Conservation (phyloP, 176 grass and related monocot species). For the Eragrostis nindensis region DNA sequence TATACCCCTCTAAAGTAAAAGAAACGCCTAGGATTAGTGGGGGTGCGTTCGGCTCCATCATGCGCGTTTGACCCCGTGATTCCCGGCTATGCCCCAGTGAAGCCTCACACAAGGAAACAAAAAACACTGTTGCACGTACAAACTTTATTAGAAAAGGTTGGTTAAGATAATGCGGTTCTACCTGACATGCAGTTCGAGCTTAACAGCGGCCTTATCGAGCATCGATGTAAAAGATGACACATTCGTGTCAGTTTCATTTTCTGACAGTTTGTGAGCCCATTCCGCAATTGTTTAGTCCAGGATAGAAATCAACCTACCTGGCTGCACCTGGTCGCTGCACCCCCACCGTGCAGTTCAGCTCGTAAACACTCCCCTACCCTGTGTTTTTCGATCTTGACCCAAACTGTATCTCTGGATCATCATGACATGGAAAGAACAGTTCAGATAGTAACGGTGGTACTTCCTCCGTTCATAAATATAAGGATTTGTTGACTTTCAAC, state of each 20-base stretch:
- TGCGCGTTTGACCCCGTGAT: conserved; percentile 3
- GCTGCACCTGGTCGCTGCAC: background rate
- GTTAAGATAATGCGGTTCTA: background rate
- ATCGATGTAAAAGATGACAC: background rate
- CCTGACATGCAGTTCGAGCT: background rate
- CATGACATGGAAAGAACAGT: background rate
- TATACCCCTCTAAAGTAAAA: too few species aligned
- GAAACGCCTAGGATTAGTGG: too few species aligned
- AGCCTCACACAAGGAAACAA: background rate
- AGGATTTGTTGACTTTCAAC: too few species aligned
- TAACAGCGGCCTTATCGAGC: background rate
- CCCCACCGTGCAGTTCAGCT: background rate
- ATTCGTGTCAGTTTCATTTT: background rate
- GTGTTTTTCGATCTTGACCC: background rate
- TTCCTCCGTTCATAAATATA: too few species aligned
- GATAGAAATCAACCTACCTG: conserved; percentile 19
- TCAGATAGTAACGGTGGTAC: background rate
- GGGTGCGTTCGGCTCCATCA: too few species aligned
- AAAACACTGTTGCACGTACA: background rate
- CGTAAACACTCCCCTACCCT: background rate
- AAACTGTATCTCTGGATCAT: conserved; percentile 24
- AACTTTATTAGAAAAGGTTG: background rate
- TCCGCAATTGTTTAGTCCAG: background rate
- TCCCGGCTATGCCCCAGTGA: background rate
- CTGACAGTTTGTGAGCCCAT: background rate